Evolutionary conservation across 2,329 filamentous ascomycete species (phyloP).

Genomic region (Cordyceps javanica): DNA sequence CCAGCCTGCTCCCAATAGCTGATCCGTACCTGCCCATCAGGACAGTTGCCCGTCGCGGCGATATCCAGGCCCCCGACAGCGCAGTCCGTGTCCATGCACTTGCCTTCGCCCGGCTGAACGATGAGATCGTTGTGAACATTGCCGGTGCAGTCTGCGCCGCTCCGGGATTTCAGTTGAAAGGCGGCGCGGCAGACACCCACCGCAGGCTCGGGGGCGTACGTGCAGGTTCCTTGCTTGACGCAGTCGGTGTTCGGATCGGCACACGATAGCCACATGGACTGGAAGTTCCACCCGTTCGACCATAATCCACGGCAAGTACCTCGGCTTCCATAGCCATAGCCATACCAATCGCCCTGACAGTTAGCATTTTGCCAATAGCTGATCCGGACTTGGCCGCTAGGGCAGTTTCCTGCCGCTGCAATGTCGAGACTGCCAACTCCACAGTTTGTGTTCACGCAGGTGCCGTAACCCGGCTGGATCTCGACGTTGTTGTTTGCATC

Average conservation of each 20-base stretch:
- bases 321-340: constrained; percentile 8
- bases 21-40: not conserved
- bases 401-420: not conserved
- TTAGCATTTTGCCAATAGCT: constrained; percentile 8
- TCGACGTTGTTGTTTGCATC: not conserved
- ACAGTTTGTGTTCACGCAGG: constrained; percentile 4
- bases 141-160: constrained; percentile 6
- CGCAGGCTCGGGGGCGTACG: not conserved
- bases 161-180: not conserved
- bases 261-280: constrained; percentile 3
- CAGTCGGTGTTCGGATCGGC: not conserved
- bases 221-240: constrained; percentile 1
- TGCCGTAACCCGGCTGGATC: not conserved
- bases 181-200: not conserved
- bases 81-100: not conserved
- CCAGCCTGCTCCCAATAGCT: constrained; percentile 8
- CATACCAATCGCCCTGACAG: constrained; percentile 8
- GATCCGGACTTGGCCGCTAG: constrained; percentile 1
- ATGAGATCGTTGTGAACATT: not conserved
- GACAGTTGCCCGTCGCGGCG: not conserved
- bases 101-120: not conserved
- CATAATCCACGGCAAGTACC: constrained; percentile 2
- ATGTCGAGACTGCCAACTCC: constrained; percentile 4
- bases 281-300: constrained; percentile 1
- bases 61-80: not conserved